Conservation (phyloP, 345 rosid genomes). For the Eucalyptus tenuipes region DNA sequence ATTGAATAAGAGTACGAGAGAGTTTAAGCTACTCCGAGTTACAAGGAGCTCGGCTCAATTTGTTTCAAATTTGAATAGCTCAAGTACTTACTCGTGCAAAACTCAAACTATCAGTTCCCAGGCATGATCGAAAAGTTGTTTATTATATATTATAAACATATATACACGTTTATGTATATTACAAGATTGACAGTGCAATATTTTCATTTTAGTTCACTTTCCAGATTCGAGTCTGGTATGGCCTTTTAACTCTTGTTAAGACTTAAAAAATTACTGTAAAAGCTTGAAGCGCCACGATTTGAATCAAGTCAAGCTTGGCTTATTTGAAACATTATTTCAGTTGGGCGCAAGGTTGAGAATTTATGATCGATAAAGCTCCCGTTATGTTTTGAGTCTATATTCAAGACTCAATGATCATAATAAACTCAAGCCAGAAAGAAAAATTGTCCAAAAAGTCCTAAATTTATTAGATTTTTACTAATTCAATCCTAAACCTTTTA, state of each 20-base stretch:
- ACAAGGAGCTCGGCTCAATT: not conserved
- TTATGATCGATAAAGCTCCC: not conserved
- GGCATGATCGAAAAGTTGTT: not conserved
- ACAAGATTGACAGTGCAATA: not conserved
- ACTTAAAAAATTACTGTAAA: not conserved
- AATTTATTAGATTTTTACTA: rapidly evolving
- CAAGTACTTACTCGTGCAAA: not conserved
- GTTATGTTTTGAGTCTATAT: not conserved
- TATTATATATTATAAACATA: not conserved
- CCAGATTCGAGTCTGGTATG: not conserved
- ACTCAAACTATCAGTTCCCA: not conserved
- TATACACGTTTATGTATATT: not conserved
- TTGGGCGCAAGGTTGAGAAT: not conserved
- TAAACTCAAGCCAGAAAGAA: not conserved
- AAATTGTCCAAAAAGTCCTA: too few relatives aligned
- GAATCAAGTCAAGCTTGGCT: not conserved
- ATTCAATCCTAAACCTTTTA: rapidly evolving
- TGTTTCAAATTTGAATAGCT: not conserved
- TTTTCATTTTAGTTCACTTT: not conserved
- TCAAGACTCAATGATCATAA: not conserved
- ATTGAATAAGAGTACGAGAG: not conserved
- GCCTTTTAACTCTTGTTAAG: not conserved
- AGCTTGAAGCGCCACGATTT: not conserved
- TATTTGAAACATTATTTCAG: not conserved
- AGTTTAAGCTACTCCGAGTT: not conserved